Evolutionary conservation across 176 grass and related monocot species (phyloP), one percentile per base, ranked within the genome.

Genomic region (Musa troglodytarum): DNA sequence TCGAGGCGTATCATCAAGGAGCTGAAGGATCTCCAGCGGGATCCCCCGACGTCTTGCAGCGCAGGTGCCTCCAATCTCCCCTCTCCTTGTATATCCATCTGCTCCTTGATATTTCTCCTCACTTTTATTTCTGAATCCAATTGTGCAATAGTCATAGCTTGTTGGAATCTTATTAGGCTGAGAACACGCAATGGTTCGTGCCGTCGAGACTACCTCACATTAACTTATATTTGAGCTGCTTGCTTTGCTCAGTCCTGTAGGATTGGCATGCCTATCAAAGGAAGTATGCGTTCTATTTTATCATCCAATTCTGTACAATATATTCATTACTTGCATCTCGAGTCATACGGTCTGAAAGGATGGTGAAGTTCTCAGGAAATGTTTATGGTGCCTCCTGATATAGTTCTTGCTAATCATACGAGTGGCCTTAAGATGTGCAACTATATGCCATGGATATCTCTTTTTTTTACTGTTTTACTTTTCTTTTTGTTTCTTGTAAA

Each of bases 1-100:
- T 69, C 67, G 15, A 69, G 67, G 28, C 67, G 67, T 20, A 69
- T 69, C 67, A 69, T 69, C 67, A 69, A 69, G 67, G 67, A 69
- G 43, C 43, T 69, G 15, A 69, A 69, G 67, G 67, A 69, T 69
- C 67, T 69, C 8, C 67, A 69, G 67, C 49, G 15, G 24, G 67
- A 69, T 3, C 67, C 67, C 16, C 67, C 67, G 13, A 69, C 67
- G 17, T 69, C 67, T 10, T 69, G 67, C 16, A 69, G 67, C 67
- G 67, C 67, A 69, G 67, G 67, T 69, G 6, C 29, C 22, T 64
- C 19, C 67, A 0, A 49, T 50, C 34, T 49, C 10, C 21, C 63
- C 9, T n/a, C 16, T 5, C 63, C 26, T 12, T 3, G 9, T 65
- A 9, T 65, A 21, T 23, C 50, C 0, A 28, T 23, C 19, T 49